These are phyloP conservation scores for Pseudomicrostroma phylloplanum DNA, from an alignment of 1,284 basidiomycete species.

Conservation along the genomic window DNA sequence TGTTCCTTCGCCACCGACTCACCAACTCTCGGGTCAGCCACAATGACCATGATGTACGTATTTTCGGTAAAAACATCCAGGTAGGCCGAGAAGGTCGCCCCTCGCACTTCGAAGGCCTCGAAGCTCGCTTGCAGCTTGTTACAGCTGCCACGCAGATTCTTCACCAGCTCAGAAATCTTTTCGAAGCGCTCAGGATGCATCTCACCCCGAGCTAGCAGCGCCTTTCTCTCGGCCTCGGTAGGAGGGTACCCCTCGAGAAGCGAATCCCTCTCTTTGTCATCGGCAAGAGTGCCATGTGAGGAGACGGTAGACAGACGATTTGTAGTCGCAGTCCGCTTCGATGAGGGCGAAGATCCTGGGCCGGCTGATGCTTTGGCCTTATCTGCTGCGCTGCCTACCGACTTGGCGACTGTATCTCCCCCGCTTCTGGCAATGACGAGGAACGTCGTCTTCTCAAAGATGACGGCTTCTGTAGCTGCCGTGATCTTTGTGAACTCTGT, in stretches of 20 bases:
- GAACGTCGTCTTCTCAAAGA: conserved; percentile 95
- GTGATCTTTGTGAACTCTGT: conserved; percentile 76
- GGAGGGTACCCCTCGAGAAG: conserved; percentile 25
- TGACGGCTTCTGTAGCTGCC: conserved; percentile 82
- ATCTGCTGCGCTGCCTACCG: not conserved
- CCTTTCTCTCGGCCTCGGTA: conserved; percentile 6
- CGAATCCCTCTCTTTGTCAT: conserved; percentile 5
- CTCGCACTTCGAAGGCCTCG: conserved; percentile 49
- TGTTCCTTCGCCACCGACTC: conserved; percentile 27
- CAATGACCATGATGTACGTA: conserved; percentile 85
- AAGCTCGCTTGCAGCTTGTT: conserved; percentile 35
- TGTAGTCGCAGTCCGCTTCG: not conserved
- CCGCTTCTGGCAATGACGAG: conserved; percentile 70
- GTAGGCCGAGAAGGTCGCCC: conserved; percentile 68
- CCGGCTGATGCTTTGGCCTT: not conserved
- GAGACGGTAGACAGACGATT: not conserved
- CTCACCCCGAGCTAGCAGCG: conserved; percentile 53
- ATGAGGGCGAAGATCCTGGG: not conserved
- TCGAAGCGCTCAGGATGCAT: conserved; percentile 81
- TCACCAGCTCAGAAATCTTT: conserved; percentile 89
- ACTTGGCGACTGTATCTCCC: not conserved
- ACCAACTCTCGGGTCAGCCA: conserved; percentile 81
- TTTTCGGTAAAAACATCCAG: conserved; percentile 88
- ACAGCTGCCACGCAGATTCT: conserved; percentile 57
- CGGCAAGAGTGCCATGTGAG: conserved; percentile 9